Percentiles rank a stretch among this genome's conserved stretches.
Evolutionary conservation across 2,329 filamentous ascomycete species (phyloP).

Genomic region (Stemphylium vesicarium): DNA sequence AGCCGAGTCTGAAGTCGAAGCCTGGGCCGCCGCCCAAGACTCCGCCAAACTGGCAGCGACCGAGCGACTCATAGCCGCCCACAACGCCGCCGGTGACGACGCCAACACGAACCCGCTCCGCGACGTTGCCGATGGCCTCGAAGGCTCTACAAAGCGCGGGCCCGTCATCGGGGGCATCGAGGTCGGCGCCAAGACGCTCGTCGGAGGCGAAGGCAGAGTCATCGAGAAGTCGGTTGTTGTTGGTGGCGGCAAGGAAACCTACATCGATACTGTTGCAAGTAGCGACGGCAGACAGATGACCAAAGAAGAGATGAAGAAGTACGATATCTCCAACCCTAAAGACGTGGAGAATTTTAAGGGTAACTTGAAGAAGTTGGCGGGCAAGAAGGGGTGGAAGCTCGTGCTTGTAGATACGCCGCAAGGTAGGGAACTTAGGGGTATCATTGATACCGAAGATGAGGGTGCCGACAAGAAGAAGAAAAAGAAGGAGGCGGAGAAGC

Average conservation of each 20-base stretch:
- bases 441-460: slow-evolving; percentile 67
- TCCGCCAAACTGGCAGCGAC: slow-evolving; percentile 39
- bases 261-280: slow-evolving; percentile 59
- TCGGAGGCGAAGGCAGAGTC: slow-evolving; percentile 62
- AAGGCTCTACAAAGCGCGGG: slow-evolving; percentile 45
- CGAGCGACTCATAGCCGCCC: slow-evolving; percentile 34
- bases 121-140: slow-evolving; percentile 36
- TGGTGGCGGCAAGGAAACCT: slow-evolving; percentile 60
- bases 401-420: slow-evolving; percentile 76
- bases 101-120: slow-evolving; percentile 43
- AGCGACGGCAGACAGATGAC: slow-evolving; percentile 69
- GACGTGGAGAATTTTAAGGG: slow-evolving; percentile 72
- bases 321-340: slow-evolving; percentile 67
- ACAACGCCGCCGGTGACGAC: slow-evolving; percentile 17
- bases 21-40: slow-evolving; percentile 49
- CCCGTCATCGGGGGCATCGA: slow-evolving; percentile 63
- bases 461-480: slow-evolving; percentile 50
- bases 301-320: slow-evolving; percentile 70
- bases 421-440: slow-evolving; percentile 70
- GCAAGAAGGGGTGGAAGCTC: slow-evolving; percentile 77
- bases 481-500: slow-evolving; percentile 32
- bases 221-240: slow-evolving; percentile 61
- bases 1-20: slow-evolving; percentile 59
- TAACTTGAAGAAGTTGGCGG: slow-evolving; percentile 71
- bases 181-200: slow-evolving; percentile 63